phyloP scores from a whole-genome alignment of 495 filamentous ascomycete genomes.

The Trichoderma orchidacearum region DNA sequence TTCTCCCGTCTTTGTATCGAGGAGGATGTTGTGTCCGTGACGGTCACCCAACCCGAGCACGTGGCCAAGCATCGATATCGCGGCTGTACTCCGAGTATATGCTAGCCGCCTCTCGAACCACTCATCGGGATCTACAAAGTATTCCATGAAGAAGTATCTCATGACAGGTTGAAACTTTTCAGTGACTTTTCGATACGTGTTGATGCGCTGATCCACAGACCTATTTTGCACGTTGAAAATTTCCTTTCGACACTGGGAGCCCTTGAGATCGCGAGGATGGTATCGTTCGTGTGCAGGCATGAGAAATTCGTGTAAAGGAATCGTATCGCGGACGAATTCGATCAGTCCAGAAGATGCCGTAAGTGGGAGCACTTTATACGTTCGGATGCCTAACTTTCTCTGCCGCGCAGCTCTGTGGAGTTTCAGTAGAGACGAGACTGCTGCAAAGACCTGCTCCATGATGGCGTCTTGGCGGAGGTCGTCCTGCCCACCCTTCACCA shows the following conservation, averaged over 20 bases:
- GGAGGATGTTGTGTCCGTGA: constrained; percentile 90
- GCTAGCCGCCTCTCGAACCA: constrained; percentile 82
- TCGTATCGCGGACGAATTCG: constrained; percentile 88
- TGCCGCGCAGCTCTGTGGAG: constrained; percentile 75
- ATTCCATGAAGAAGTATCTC: constrained; percentile 93
- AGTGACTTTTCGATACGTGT: constrained; percentile 57
- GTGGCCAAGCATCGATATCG: constrained; percentile 88
- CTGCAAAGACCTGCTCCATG: constrained; percentile 98
- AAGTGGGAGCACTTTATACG: constrained; percentile 91
- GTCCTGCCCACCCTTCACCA: constrained; percentile 89
- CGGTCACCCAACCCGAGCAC: constrained; percentile 91
- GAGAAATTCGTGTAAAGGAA: constrained; percentile 78
- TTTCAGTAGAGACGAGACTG: constrained; percentile 80
- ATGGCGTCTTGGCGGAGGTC: constrained; percentile 98
- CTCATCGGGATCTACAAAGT: constrained; percentile 84
- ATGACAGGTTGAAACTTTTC: constrained; percentile 86
- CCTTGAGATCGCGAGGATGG: constrained; percentile 72
- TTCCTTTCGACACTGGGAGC: constrained; percentile 56
- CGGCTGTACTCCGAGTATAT: constrained; percentile 85
- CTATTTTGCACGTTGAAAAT: constrained; percentile 59
- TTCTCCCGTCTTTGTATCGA: constrained; percentile 82
- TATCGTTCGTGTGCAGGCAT: constrained; percentile 82
- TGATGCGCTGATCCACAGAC: constrained; percentile 53
- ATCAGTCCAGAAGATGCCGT: constrained; percentile 79
- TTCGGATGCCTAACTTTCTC: constrained; percentile 75